These are phyloP conservation scores for Apophysomyces variabilis DNA, from an alignment of 371 early-diverging fungal genomes.

Conservation along the genomic window DNA sequence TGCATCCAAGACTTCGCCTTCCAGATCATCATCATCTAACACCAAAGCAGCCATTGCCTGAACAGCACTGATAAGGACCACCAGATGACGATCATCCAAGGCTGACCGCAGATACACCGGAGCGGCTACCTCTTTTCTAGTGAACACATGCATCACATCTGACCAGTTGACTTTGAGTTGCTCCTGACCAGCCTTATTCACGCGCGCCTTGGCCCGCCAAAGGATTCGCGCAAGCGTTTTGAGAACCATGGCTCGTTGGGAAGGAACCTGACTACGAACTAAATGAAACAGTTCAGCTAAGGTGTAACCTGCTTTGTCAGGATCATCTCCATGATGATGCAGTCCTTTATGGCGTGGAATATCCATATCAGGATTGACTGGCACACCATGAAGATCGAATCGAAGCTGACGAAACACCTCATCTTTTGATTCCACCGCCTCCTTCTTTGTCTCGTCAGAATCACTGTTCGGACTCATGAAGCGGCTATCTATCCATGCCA, in stretches of 20 bases:
- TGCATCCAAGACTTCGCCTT: slow-evolving; percentile 24
- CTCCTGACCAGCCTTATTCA: slow-evolving; percentile 13
- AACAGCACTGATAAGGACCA: slow-evolving; percentile 60
- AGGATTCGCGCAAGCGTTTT: slow-evolving; percentile 67
- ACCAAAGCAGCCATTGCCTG: slow-evolving; percentile 52
- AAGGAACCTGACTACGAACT: slow-evolving; percentile 79
- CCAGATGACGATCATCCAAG: slow-evolving; percentile 67
- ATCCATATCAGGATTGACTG: slow-evolving; percentile 57
- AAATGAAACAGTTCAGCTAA: slow-evolving; percentile 82
- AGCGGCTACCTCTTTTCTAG: slow-evolving; percentile 43
- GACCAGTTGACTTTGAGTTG: slow-evolving; percentile 19
- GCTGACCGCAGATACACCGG: slow-evolving; percentile 63
- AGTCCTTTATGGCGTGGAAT: slow-evolving; percentile 72
- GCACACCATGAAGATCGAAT: slow-evolving; percentile 79
- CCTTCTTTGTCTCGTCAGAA: slow-evolving; percentile 17
- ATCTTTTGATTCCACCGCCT: slow-evolving; percentile 13
- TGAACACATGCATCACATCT: slow-evolving; percentile 40
- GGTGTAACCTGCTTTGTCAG: slow-evolving; percentile 87
- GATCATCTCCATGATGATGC: slow-evolving; percentile 90
- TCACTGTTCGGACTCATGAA: slow-evolving; percentile 21
- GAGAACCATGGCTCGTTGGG: slow-evolving; percentile 80
- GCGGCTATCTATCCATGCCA: slow-evolving; percentile 72
- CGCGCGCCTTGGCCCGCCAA: slow-evolving; percentile 46
- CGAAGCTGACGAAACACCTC: slow-evolving; percentile 50
- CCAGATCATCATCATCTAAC: slow-evolving; percentile 25